Evolutionary conservation across 768 basidiomycete species (phyloP).

Genomic region (Auriscalpium vulgare): DNA sequence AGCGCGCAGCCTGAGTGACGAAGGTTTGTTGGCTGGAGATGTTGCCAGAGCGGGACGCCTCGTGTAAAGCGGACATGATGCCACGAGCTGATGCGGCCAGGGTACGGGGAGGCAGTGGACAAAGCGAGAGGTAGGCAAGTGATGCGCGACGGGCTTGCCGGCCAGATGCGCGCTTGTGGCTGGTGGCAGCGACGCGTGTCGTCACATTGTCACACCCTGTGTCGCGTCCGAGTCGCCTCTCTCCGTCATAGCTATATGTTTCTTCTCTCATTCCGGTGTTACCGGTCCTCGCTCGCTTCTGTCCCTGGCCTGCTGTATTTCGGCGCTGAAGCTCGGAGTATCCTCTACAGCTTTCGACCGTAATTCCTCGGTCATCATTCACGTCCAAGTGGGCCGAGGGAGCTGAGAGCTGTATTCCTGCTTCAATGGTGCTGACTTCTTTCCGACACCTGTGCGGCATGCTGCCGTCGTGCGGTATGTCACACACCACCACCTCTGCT

Average conservation of each 20-base stretch:
- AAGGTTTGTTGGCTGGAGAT: neutral
- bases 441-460: too few relatives aligned
- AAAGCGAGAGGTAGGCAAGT: neutral
- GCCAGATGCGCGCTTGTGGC: neutral
- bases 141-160: neutral
- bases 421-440: too few relatives aligned
- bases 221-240: neutral
- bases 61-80: neutral
- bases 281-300: neutral
- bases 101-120: neutral
- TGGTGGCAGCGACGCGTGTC: neutral
- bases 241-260: neutral
- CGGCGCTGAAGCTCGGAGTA: neutral
- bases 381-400: too few relatives aligned
- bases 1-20: neutral
- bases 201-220: neutral
- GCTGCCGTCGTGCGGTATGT: too few relatives aligned
- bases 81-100: neutral
- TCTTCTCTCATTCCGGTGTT: too few relatives aligned
- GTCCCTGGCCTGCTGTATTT: neutral
- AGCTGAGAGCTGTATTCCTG: too few relatives aligned
- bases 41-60: neutral
- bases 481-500: too few relatives aligned
- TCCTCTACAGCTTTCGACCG: neutral
- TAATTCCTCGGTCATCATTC: neutral